Percentiles rank a stretch among this genome's conserved stretches.
Evolutionary conservation across 2,329 filamentous ascomycete species (phyloP).

Genomic region (Tolypocladium pustulatum): DNA sequence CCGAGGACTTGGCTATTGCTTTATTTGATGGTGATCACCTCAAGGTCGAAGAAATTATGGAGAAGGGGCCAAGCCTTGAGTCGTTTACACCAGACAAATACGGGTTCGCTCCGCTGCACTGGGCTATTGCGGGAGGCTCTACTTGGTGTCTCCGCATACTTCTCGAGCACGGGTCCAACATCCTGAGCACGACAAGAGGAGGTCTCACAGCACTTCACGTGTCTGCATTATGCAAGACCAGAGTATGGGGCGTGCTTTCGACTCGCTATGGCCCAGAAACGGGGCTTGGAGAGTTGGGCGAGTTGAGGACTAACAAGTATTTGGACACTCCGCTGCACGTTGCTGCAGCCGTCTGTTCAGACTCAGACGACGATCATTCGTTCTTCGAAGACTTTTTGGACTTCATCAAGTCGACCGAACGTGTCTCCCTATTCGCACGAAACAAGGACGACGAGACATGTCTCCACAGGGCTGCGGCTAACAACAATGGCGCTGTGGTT

Average conservation of each 20-base stretch:
- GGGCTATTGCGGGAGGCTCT: neutral
- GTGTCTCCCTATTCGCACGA: neutral
- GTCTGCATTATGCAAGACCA: neutral
- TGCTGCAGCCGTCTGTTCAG: neutral
- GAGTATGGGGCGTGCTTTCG: neutral
- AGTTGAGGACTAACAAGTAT: neutral
- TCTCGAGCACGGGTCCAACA: neutral
- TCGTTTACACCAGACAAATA: neutral
- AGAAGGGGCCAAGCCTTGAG: neutral
- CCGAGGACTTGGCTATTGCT: neutral
- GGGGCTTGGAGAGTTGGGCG: neutral
- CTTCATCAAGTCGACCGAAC: neutral
- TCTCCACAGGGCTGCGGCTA: neutral
- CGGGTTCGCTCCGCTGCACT: neutral
- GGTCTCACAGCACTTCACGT: neutral
- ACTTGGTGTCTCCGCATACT: neutral
- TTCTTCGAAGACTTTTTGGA: neutral
- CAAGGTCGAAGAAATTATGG: neutral
- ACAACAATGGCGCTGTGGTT: neutral
- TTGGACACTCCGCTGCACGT: neutral
- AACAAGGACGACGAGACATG: neutral
- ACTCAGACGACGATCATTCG: neutral
- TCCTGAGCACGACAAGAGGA: neutral
- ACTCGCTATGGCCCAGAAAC: neutral
- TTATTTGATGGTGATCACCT: neutral